Percentiles rank a stretch among this genome's conserved stretches.
Evolutionary conservation across 164 flowering plant genomes (phyloP).

Genomic region (Liriodendron chinense): DNA sequence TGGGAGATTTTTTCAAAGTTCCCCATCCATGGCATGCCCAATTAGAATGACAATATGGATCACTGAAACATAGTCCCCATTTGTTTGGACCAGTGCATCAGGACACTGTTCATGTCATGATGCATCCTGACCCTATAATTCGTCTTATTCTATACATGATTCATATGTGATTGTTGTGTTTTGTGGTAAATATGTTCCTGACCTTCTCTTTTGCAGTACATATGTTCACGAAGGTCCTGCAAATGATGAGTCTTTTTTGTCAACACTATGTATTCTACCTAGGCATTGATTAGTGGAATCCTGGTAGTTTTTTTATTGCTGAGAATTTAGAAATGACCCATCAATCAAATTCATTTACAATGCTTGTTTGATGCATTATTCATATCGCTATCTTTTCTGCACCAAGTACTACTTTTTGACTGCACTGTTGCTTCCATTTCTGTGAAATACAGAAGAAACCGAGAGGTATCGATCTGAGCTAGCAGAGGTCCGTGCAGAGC

Average conservation of each 20-base stretch:
- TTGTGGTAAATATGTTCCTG: neutral
- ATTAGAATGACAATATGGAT: neutral
- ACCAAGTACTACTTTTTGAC: neutral
- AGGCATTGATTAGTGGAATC: neutral
- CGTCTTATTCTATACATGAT: too few relatives aligned
- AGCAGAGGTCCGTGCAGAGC: conserved; percentile 64
- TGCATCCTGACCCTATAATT: neutral
- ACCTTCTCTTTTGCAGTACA: neutral
- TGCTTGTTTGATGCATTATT: neutral
- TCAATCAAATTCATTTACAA: neutral
- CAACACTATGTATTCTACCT: neutral
- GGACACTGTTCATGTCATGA: neutral
- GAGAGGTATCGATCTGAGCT: conserved; percentile 75
- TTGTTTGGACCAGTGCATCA: neutral
- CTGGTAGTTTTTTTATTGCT: neutral
- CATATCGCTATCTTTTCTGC: neutral
- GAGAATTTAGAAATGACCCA: neutral
- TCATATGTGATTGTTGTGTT: too few relatives aligned
- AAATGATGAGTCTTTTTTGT: neutral
- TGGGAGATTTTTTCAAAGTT: neutral
- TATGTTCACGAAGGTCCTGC: neutral
- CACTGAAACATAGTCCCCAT: neutral
- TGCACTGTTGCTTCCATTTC: neutral
- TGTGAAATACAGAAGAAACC: conserved; percentile 61
- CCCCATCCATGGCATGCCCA: neutral